Evolutionary conservation across 495 filamentous ascomycete species (phyloP), one percentile per base, ranked within the genome.

Genomic region (Viridothelium virens): DNA sequence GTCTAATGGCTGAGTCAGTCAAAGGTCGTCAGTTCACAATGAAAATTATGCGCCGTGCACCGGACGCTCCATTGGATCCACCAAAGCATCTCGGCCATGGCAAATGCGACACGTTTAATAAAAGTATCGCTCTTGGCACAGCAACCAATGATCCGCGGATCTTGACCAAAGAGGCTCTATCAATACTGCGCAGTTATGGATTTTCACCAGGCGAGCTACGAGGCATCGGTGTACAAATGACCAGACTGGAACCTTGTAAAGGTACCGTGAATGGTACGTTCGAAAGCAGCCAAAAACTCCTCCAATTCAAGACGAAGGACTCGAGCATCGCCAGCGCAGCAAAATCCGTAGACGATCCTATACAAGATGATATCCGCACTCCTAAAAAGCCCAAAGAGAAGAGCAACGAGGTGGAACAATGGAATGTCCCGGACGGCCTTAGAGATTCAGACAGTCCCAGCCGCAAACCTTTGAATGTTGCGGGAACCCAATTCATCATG

Each of bases 31-130:
- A 94, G 47, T 79, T 98, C 33, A 95, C 91, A 7, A 86, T 98
- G 80, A 96, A 95, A 70, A 88, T 97, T 53, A 96, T 96, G 89
- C 81, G 87, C 69, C 86, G 91, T 63, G 84, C 95, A 25, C 76
- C 84, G 39, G 89, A 97, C 77, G 93, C 93, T 5, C 93, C 94
- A 2, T 77, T 96, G 39, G 91, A 96, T 74, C 91, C 95, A 2
- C 88, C 90, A 6, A 98, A 98, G 71, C 91, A 96, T 78, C 82
- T 98, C 2, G 94, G 94, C 0, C 92, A 96, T 76, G 94, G 94
- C 0, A 92, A 94, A 79, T 97, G 93, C 72, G 95, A 97, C 73
- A 88, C 84, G 0, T 92, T 89, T 78, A 96, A 90, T 76, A 96
- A 92, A 74, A 96, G 92, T 66, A 76, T 88, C 3, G 76, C 83